Evolutionary conservation across 1,139 yeast genomes (phyloP).

Genomic region (Kurtzmaniella quercitrusa): DNA sequence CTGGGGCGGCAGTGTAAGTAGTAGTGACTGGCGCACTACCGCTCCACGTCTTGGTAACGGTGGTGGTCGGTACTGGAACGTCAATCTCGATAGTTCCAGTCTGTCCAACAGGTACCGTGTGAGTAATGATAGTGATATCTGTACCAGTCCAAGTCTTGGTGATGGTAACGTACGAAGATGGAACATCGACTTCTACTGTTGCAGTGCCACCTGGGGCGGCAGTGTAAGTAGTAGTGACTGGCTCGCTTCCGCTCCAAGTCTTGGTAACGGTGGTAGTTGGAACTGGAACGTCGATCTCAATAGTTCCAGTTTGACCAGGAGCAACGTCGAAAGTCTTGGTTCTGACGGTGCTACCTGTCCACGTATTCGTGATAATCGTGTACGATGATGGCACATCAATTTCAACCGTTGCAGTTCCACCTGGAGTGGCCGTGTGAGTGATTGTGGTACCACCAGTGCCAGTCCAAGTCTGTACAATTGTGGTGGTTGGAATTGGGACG

Average conservation of each 20-base stretch:
- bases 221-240: constrained; percentile 7
- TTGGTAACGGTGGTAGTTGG: constrained; percentile 16
- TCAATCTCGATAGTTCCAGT: too few relatives aligned
- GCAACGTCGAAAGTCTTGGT: constrained; percentile 11
- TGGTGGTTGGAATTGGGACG: constrained; percentile 8
- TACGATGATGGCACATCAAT: constrained; percentile 13
- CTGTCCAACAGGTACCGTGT: too few relatives aligned
- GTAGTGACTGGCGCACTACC: too few relatives aligned
- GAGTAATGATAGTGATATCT: too few relatives aligned
- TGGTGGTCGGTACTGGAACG: too few relatives aligned
- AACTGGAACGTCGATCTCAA: constrained; percentile 15
- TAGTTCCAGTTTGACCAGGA: constrained; percentile 13
- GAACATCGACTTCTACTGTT: too few relatives aligned
- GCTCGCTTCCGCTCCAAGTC: constrained; percentile 12
- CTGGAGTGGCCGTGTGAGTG: constrained; percentile 7
- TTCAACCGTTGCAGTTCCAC: constrained; percentile 12
- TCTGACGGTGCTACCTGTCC: constrained; percentile 7
- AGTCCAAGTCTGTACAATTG: background rate
- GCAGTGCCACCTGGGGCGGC: too few relatives aligned
- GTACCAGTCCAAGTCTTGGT: too few relatives aligned
- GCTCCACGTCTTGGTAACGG: too few relatives aligned
- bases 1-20: too few relatives aligned
- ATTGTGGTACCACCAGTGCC: constrained; percentile 4
- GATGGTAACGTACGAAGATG: too few relatives aligned
- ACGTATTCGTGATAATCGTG: constrained; percentile 9